Conservation (phyloP, 805 yeast genomes). For the Kluyveromyces lactis region DNA sequence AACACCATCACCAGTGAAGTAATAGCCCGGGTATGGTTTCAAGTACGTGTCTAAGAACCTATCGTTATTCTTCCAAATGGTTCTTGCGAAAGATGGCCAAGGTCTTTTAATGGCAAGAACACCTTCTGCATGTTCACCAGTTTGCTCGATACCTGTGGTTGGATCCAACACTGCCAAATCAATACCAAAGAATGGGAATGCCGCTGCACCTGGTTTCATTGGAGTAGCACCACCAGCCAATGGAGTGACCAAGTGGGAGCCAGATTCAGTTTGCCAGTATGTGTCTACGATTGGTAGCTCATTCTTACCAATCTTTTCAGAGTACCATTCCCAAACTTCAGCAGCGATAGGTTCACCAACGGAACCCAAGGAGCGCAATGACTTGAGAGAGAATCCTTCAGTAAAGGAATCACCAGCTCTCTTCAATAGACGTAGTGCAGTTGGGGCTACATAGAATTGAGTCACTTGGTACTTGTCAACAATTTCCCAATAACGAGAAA, state of each 20-base stretch:
- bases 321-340: slow-evolving; percentile 84
- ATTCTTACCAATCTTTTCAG: slow-evolving; percentile 60
- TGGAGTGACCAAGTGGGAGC: slow-evolving; percentile 72
- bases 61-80: slow-evolving; percentile 70
- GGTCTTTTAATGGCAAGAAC: slow-evolving; percentile 61
- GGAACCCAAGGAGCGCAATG: slow-evolving; percentile 66
- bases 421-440: slow-evolving; percentile 69
- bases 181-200: slow-evolving; percentile 78
- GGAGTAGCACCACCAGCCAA: slow-evolving; percentile 70
- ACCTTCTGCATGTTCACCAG: slow-evolving; percentile 70
- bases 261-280: slow-evolving; percentile 86
- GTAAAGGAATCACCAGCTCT: slow-evolving; percentile 63
- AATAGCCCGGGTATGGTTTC: slow-evolving; percentile 72
- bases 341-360: slow-evolving; percentile 85
- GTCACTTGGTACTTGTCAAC: slow-evolving; percentile 63
- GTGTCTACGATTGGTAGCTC: slow-evolving; percentile 72
- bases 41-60: slow-evolving; percentile 75
- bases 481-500: slow-evolving; percentile 73
- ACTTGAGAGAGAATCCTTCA: slow-evolving; percentile 50
- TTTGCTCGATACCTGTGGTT: slow-evolving; percentile 58
- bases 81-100: slow-evolving; percentile 85
- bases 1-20: slow-evolving; percentile 87
- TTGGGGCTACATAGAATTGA: slow-evolving; percentile 80
- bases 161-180: slow-evolving; percentile 69
- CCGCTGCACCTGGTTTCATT: slow-evolving; percentile 79